A percentile compares a stretch with the other conserved stretches of the same genome.
phyloP scores from a whole-genome alignment of 1,139 yeast genomes.

The Lodderomyces pseudojiufengensis region DNA sequence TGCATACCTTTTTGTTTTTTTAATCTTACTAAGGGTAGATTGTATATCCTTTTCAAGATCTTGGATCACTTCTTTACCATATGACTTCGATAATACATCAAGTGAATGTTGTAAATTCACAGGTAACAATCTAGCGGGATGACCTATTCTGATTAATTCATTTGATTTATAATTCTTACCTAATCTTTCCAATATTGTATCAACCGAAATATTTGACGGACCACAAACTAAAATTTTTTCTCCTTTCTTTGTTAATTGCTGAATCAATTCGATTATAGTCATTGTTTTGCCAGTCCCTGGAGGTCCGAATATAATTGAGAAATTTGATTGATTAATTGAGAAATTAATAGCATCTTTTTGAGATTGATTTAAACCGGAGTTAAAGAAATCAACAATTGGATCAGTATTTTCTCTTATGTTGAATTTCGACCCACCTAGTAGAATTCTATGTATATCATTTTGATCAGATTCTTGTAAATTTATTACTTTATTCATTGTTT shows the following conservation, averaged over 20 bases:
- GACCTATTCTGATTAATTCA: slow-evolving; percentile 77
- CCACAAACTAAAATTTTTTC: slow-evolving; percentile 87
- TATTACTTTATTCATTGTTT: slow-evolving; percentile 66
- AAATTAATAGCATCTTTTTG: slow-evolving; percentile 50
- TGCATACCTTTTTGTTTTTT: slow-evolving; percentile 60
- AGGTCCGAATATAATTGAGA: slow-evolving; percentile 49
- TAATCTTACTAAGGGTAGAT: slow-evolving; percentile 51
- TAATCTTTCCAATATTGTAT: slow-evolving; percentile 80
- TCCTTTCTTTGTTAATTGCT: slow-evolving; percentile 61
- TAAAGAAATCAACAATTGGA: slow-evolving; percentile 33
- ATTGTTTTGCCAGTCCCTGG: slow-evolving; percentile 65
- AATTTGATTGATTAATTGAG: slow-evolving; percentile 36
- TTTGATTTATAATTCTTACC: slow-evolving; percentile 27
- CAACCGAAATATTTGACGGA: slow-evolving; percentile 93
- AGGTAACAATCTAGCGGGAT: slow-evolving; percentile 80
- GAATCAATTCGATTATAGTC: slow-evolving; percentile 79
- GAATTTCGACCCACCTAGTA: slow-evolving; percentile 43
- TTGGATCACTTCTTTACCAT: slow-evolving; percentile 51
- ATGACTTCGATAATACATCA: slow-evolving; percentile 60
- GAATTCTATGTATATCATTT: slow-evolving; percentile 38
- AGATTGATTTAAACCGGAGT: slow-evolving; percentile 58
- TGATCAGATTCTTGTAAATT: slow-evolving; percentile 37
- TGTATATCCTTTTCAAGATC: slow-evolving; percentile 75
- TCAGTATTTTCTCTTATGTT: slow-evolving; percentile 13
- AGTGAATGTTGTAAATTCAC: slow-evolving; percentile 67